Evolutionary conservation across 306 rosid genomes (phyloP), one percentile per base, ranked within the genome.

Genomic region (Fagus crenata): DNA sequence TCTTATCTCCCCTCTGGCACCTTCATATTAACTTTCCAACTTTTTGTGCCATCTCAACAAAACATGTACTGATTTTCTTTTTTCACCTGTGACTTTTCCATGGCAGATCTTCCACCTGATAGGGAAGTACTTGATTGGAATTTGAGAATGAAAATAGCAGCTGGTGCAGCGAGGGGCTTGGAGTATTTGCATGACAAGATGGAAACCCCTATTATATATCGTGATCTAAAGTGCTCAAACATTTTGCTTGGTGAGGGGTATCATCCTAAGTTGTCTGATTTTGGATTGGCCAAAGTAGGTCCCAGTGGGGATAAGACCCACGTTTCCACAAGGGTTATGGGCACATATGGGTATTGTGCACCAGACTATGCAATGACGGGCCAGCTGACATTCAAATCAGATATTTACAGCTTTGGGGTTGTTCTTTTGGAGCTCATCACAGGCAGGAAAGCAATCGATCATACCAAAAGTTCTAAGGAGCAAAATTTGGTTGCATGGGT

Each of bases 341-440:
- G 98, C 54, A 89, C 98, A 1, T 82, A 81, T 73, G 98, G 98
- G 72, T 95, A 95, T 42, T 90, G 95, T 51, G 96, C 96, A 5
- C 97, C 98, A 1, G 93, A 88, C 81, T 94, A 90, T 79, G 90
- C 92, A 36, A 88, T 83, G 91, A 92, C 97, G 0, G 96, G 97
- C 46, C 93, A 90, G 74, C 86, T 92, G 71, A 92, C 97, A 35
- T 87, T 92, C 69, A 90, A 95, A 84, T 89, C 96, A 43, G 97
- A 95, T 80, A 84, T 95, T 78, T 90, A 92, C 84, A 92, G 96
- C 86, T 90, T 95, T 12, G 98, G 97, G 8, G 97, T 95, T 41
- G 97, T 90, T 87, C 95, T 95, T 83, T 85, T 95, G 91, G 98
- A 95, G 89, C 85, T 95, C 72, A 87, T 95, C 71, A 92, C 96